Evolutionary conservation across 1,139 yeast species (phyloP), one percentile per base, ranked within the genome.

Genomic region (Scheffersomyces cryptocercus): DNA sequence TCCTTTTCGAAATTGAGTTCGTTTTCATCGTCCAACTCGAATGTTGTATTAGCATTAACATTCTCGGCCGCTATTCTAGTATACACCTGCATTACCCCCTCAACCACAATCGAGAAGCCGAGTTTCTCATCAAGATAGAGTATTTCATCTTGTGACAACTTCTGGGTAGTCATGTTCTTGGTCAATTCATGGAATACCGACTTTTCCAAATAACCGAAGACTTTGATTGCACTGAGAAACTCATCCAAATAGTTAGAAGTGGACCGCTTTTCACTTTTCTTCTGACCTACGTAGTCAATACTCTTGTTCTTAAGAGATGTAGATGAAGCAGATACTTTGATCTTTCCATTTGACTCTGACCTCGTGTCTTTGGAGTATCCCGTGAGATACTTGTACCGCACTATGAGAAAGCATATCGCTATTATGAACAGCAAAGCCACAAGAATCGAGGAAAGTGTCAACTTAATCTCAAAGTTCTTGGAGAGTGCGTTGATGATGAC

Each of bases 41-140:
- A 12, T 2, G 14, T 29, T 47, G 5, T 45, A 40, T 44, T 36
- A 34, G 49, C 28, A 43, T 47, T 36, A 41, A 45, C 29, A 28
- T 41, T 46, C 6, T 47, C 50, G 26, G 63, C 65, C 16, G 67
- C 74, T 10, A 83, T 67, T 49, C 79, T 81, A 41, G 87, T 83
- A 59, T 82, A 90, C 0, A 93, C 88, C 54, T 88, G 91, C 37
- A 91, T 80, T 9, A 83, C 77, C 0, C 99, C 99, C 54, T 91
- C 98, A 1, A 91, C 96, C n/a, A 93, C 96, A 39, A 93, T 86
- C 35, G 93, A 84, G 58, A 93, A 90, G 1, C 98, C 98, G 20
- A 85, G 69, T 3, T 55, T 47, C 44, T 87, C 93, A 51, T 85
- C 87, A 38, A 91, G 66, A 40, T 82, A 76, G 34, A 93, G 65